Evolutionary conservation across 331 rosid genomes (phyloP), one percentile per base, ranked within the genome.

Genomic region (Saraca asoca): DNA sequence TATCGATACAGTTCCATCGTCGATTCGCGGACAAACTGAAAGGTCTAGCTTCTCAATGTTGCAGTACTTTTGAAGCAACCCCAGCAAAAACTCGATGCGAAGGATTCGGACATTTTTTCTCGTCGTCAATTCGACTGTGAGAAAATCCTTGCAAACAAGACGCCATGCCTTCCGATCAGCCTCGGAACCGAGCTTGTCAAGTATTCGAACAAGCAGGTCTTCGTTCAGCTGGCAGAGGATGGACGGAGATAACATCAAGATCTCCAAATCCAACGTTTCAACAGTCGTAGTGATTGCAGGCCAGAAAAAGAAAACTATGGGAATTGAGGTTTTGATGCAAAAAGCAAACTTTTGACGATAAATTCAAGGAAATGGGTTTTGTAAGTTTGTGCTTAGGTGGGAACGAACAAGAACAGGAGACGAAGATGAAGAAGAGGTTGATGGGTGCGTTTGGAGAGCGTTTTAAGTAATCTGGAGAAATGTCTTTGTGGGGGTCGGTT

Each of bases 111-210:
- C 39, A 3, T 29, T 54, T 15, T 33, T 73, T 10, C 91, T 70
- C 43, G 76, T 75, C 1, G 38, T 5, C 2, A 51, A 62, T 62
- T 86, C 92, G 15, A 79, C 67, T 58, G 83, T 86, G 42, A 39
- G 58, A 54, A 86, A 81, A 12, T 83, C 87, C 75, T 76, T 86
- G 82, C 92, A 83, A 2, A 83, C 89, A 5, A 75, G 71, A 0
- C 92, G 71, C 72, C 83, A 86, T 6, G 82, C 38, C 56, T 77
- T 86, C n/a, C 83, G 77, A 46, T 86, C 85, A 20, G 77, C 58
- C 0, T 69, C 37, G 19, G 75, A 37, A 34, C 41, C 45, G 42
- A 86, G 78, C 44, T 44, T 64, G 0, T 45, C 41, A 2, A 78
- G 71, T 19, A 86, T 16, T 16, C 80, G 76, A 41, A 71, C 19